Percentiles rank a stretch among this genome's conserved stretches.
Conservation (phyloP, 768 basidiomycete genomes). For the Tulasnella sp. region DNA sequence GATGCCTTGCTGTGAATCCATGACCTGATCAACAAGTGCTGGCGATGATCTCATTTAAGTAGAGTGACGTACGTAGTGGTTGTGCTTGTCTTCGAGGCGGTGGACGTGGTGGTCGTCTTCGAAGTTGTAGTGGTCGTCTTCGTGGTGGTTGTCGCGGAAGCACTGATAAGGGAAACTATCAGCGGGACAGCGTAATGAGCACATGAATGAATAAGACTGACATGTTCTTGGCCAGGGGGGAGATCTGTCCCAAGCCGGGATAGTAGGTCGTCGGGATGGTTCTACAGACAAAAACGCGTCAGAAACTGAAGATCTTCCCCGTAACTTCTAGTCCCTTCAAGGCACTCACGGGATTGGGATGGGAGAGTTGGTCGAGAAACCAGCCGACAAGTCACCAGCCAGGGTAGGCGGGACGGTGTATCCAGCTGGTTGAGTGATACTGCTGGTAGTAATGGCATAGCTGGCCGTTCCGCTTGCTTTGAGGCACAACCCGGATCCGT, state of each 20-base stretch:
- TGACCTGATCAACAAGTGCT: not conserved
- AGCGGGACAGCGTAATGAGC: not conserved
- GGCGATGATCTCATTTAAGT: not conserved
- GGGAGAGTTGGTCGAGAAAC: constrained; percentile 19
- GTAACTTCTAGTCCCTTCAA: not conserved
- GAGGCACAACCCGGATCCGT: constrained; percentile 34
- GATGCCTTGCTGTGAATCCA: not conserved
- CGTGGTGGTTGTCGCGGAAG: not conserved
- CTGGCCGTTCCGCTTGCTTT: constrained; percentile 31
- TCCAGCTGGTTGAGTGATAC: constrained; percentile 33
- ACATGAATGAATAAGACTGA: not conserved
- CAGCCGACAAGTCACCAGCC: constrained; percentile 22
- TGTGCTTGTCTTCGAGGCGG: not conserved
- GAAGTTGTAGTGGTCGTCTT: constrained; percentile 14
- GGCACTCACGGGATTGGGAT: constrained; percentile 26
- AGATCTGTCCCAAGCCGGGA: constrained; percentile 17
- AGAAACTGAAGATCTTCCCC: not conserved
- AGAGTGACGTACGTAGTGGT: not conserved
- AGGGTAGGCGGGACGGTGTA: constrained; percentile 35
- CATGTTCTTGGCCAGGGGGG: constrained; percentile 11
- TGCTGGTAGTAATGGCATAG: constrained; percentile 30
- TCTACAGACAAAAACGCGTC: not conserved
- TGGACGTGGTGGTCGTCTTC: not conserved
- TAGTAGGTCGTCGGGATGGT: constrained; percentile 26
- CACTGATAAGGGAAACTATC: not conserved